Evolutionary conservation across 2,329 filamentous ascomycete species (phyloP).

Genomic region (Xylariaceae sp.): DNA sequence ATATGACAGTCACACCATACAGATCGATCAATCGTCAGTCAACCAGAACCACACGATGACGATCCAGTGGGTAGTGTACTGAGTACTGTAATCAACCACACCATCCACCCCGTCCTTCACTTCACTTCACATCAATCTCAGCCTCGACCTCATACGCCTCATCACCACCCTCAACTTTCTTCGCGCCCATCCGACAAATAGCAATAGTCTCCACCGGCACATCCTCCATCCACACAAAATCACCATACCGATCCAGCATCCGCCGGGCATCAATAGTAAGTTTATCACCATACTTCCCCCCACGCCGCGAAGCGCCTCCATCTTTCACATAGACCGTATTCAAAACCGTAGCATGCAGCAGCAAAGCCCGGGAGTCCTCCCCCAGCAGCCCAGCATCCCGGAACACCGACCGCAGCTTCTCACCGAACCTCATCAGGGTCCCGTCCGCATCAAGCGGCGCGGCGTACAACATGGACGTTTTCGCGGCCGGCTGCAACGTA

Average conservation of each 20-base stretch:
- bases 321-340: constrained; percentile 75
- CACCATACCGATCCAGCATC: constrained; percentile 56
- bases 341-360: constrained; percentile 78
- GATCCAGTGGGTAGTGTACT: no score
- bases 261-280: constrained; percentile 52
- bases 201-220: constrained; percentile 66
- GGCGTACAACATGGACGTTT: constrained; percentile 62
- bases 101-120: no score
- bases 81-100: no score
- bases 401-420: constrained; percentile 52
- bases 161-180: constrained; percentile 54
- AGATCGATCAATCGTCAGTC: no score
- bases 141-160: constrained; percentile 52
- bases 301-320: constrained; percentile 17
- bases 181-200: constrained; percentile 86
- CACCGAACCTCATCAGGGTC: constrained; percentile 54
- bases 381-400: constrained; percentile 52
- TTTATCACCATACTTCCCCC: constrained; percentile 35
- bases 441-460: constrained; percentile 52
- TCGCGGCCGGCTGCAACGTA: constrained; percentile 56
- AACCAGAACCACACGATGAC: no score
- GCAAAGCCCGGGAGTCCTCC: constrained; percentile 58
- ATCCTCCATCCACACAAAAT: constrained; percentile 66
- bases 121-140: constrained; percentile 37
- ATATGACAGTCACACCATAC: no score